Evolutionary conservation across 768 basidiomycete species (phyloP), one percentile per base, ranked within the genome.

Genomic region (Lanmaoa pseudosensibilis): DNA sequence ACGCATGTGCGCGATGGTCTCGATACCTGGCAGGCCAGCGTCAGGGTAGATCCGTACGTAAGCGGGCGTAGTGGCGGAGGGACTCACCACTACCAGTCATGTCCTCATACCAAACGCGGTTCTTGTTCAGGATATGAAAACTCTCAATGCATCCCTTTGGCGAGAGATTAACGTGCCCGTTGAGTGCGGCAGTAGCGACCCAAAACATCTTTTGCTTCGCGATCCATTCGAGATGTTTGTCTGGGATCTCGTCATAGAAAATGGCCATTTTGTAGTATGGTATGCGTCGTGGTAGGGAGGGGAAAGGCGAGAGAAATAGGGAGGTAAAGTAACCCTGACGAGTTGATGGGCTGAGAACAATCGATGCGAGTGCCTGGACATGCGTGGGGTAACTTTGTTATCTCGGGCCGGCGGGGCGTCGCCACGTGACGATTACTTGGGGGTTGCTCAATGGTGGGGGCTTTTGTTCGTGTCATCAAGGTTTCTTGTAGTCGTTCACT

Each of bases 81-180:
- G 19, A 74, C 77, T 40, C 56, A 85, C 86, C 86, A 57, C 85
- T 84, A 10, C 88, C 88, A 19, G 82, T 84, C 44, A 87, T 75
- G 65, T 90, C 87, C 63, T 90, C 86, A 59, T 90, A 90, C 88
- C 87, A 89, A 2, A 85, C 83, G 45, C 69, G 73, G 40, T 75
- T 80, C 19, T 77, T 69, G 54, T 81, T 73, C 16, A 79, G 74
- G 58, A 88, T 65, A 61, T 85, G 85, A 64, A 90, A 87, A 4
- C 80, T 81, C 9, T 82, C 82, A 57, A 78, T 71, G 27, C 79
- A 73, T 44, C 83, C 84, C 61, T 89, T 89, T 0, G 87, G 86
- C 0, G 85, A 87, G 25, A 89, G 67, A 60, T 89, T 89, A 45
- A 90, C 77, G 49, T 85, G 83, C 0, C 85, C 87, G 12, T 81